These are phyloP conservation scores for Starmerella potacharoeniae DNA, from an alignment of 805 yeast species.

Conservation along the genomic window DNA sequence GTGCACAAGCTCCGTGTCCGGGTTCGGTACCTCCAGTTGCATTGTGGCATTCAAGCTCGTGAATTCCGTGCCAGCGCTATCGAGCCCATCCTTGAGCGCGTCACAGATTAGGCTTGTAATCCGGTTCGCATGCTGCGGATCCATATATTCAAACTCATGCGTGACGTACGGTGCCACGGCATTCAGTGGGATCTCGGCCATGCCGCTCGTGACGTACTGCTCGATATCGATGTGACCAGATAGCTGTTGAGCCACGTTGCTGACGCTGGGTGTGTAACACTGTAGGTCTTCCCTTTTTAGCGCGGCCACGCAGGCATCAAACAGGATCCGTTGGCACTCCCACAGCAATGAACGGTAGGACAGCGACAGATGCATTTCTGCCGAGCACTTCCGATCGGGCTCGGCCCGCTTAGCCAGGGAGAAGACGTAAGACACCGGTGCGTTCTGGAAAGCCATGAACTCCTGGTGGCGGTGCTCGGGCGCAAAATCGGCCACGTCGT, in stretches of 20 bases:
- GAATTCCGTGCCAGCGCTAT: neutral
- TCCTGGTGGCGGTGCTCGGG: conserved; percentile 16
- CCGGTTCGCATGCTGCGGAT: conserved; percentile 12
- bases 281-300: conserved; percentile 34
- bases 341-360: conserved; percentile 13
- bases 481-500: conserved; percentile 24
- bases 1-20: conserved; percentile 50
- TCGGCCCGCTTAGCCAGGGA: conserved; percentile 20
- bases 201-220: conserved; percentile 2
- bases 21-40: conserved; percentile 49
- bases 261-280: conserved; percentile 5
- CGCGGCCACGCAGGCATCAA: conserved; percentile 8
- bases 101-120: neutral
- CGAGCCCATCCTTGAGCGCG: neutral
- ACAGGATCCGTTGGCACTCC: conserved; percentile 21
- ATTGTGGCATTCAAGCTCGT: conserved; percentile 25
- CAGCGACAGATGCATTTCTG: conserved; percentile 19
- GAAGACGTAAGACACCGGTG: conserved; percentile 54
- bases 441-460: conserved; percentile 53
- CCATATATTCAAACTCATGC: conserved; percentile 11
- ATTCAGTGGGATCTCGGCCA: neutral
- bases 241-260: conserved; percentile 5
- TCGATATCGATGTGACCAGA: conserved; percentile 2
- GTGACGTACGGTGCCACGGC: neutral
- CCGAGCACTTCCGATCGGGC: conserved; percentile 15